Evolutionary conservation across 2,329 filamentous ascomycete genomes (phyloP).

Genomic region (Diaporthe humulicola): DNA sequence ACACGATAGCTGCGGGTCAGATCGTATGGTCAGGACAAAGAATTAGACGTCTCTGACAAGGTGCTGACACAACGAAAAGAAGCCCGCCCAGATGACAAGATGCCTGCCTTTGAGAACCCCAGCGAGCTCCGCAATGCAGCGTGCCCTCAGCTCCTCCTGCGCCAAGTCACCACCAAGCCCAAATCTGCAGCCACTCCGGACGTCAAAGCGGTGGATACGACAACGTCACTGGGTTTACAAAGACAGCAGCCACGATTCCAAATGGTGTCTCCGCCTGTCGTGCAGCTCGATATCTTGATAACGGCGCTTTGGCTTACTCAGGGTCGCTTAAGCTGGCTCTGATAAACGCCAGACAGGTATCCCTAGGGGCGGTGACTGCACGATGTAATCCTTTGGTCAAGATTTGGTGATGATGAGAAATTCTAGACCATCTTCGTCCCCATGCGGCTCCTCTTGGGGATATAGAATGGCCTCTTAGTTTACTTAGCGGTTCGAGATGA

Average conservation of each 20-base stretch:
- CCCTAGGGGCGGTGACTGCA: not conserved
- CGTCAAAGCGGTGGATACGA: not conserved
- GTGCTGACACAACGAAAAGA: slow-evolving; percentile 19
- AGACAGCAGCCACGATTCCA: not conserved
- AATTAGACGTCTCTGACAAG: slow-evolving; percentile 27
- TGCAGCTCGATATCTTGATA: not conserved
- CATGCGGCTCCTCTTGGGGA: not conserved
- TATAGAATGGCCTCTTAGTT: not conserved
- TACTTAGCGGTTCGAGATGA: too few species aligned
- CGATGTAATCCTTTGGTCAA: slow-evolving; percentile 28
- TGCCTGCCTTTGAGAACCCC: too few species aligned
- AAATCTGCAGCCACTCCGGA: slow-evolving; percentile 1
- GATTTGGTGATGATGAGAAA: slow-evolving; percentile 6
- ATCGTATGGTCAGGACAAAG: not conserved
- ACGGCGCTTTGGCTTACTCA: not conserved
- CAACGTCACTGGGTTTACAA: not conserved
- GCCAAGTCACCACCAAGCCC: slow-evolving; percentile 21
- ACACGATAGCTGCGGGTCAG: not conserved
- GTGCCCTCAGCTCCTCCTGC: not conserved
- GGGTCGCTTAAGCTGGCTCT: not conserved
- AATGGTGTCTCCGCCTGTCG: not conserved
- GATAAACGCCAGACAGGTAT: not conserved
- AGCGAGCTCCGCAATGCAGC: not conserved
- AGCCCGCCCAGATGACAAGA: not conserved
- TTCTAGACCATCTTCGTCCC: not conserved